These are phyloP conservation scores for Sporodiniella umbellata DNA, from an alignment of 371 early-diverging fungal genomes.

Conservation along the genomic window DNA sequence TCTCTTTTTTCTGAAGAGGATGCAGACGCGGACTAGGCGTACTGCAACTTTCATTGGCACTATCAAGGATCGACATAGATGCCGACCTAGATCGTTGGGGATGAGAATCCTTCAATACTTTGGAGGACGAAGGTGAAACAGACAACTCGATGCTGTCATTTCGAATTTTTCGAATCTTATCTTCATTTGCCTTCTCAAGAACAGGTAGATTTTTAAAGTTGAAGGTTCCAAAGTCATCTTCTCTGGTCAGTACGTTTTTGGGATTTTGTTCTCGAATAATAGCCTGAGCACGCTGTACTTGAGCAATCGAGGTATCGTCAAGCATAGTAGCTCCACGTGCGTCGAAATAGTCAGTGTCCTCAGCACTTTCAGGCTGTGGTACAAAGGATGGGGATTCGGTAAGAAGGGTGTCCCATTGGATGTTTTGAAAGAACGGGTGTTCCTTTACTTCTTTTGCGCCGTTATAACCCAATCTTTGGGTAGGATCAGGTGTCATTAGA, in stretches of 20 bases:
- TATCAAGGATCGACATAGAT: neutral
- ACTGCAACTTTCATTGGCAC: neutral
- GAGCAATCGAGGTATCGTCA: constrained; percentile 18
- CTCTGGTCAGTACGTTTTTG: constrained; percentile 16
- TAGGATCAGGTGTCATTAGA: constrained; percentile 74
- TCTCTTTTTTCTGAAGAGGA: neutral
- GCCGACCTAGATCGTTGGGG: constrained; percentile 2
- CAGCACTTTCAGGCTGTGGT: constrained; percentile 71
- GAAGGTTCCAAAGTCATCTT: constrained; percentile 88
- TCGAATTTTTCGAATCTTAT: constrained; percentile 70
- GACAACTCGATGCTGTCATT: constrained; percentile 43
- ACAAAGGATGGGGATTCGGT: constrained; percentile 77
- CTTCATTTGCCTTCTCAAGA: constrained; percentile 88
- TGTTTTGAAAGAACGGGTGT: constrained; percentile 63
- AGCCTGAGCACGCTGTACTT: constrained; percentile 35
- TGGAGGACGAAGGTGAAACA: constrained; percentile 9
- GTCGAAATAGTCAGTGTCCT: constrained; percentile 96
- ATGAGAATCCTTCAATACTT: too few relatives aligned
- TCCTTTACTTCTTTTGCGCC: constrained; percentile 66
- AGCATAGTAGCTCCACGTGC: constrained; percentile 70
- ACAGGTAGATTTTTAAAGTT: constrained; percentile 86
- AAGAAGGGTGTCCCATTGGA: constrained; percentile 71
- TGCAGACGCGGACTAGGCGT: neutral
- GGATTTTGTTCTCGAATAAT: constrained; percentile 47
- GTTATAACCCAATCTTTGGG: constrained; percentile 69